A percentile compares a stretch with the other conserved stretches of the same genome.
Conservation (phyloP, 139 green algal species). For the Mesotaenium endlicherianum region DNA sequence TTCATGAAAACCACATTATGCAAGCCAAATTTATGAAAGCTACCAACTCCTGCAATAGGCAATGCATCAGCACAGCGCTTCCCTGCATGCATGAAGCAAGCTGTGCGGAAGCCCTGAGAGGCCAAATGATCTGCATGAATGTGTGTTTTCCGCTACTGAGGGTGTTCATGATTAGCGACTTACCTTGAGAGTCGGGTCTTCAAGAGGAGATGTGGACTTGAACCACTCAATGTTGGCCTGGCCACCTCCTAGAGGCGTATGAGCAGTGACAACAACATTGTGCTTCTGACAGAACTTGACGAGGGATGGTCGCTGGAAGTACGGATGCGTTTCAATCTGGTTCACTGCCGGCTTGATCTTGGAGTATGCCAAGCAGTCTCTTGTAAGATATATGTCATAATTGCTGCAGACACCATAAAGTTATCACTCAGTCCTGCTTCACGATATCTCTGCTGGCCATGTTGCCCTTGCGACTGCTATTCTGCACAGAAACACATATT, state of each 20-base stretch:
- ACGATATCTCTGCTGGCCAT: too few species aligned
- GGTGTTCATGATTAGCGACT: background rate
- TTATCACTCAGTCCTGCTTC: too few species aligned
- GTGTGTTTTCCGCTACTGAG: background rate
- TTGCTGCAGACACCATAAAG: constrained; percentile 41
- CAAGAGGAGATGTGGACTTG: constrained; percentile 21
- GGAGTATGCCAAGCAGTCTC: constrained; percentile 26
- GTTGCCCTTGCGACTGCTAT: too few species aligned
- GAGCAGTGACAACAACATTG: constrained; percentile 84
- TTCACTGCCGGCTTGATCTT: constrained; percentile 39
- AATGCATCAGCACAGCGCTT: background rate
- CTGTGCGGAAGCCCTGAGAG: background rate
- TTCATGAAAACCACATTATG: background rate
- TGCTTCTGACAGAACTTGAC: constrained; percentile 59
- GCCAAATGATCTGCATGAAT: background rate
- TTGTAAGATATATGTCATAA: constrained; percentile 31
- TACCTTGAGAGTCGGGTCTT: constrained; percentile 26
- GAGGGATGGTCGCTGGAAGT: constrained; percentile 79
- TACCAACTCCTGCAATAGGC: background rate
- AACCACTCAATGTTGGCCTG: constrained; percentile 36
- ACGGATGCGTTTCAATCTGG: constrained; percentile 92
- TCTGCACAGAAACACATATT: too few species aligned
- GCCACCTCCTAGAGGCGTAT: constrained; percentile 75
- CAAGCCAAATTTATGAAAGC: background rate
- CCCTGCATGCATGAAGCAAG: background rate